These are phyloP conservation scores for Cladosporium sp. DNA, from an alignment of 2,329 filamentous ascomycete genomes.

Conservation along the genomic window DNA sequence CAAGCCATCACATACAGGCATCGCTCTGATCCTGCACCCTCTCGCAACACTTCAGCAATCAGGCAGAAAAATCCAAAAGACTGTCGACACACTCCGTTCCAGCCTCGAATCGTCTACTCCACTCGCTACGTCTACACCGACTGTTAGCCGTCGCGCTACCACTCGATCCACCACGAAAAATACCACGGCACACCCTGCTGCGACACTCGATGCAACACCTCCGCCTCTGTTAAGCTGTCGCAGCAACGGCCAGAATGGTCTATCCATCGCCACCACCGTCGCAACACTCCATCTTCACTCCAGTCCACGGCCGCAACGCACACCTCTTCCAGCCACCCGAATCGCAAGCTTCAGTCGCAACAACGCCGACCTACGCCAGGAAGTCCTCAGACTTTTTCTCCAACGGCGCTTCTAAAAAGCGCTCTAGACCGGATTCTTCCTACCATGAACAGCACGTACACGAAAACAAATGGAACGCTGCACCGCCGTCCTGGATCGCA, in stretches of 20 bases:
- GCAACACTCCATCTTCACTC: conserved; percentile 4
- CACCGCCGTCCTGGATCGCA: conserved; percentile 7
- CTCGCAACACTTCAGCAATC: too few relatives aligned
- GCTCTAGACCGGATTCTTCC: conserved; percentile 28
- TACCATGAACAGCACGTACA: neutral
- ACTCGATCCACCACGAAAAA: neutral
- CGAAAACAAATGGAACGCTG: neutral
- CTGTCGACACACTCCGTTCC: too few relatives aligned
- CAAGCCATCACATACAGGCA: too few relatives aligned
- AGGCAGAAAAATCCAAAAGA: too few relatives aligned
- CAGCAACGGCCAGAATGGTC: neutral
- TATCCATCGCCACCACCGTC: conserved; percentile 6
- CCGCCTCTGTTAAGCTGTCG: neutral
- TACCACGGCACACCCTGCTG: neutral
- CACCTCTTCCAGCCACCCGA: conserved; percentile 42
- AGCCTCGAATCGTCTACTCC: neutral
- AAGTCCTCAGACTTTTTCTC: conserved; percentile 27
- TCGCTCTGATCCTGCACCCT: too few relatives aligned
- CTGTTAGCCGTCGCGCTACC: conserved; percentile 8
- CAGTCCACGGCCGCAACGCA: conserved; percentile 15
- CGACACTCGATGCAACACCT: neutral
- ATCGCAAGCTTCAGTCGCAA: conserved; percentile 34
- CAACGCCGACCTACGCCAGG: conserved; percentile 21
- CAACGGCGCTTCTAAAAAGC: conserved; percentile 25
- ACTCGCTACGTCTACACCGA: conserved; percentile 9